phyloP scores from a whole-genome alignment of 306 rosid genomes.

The Prunus davidiana region DNA sequence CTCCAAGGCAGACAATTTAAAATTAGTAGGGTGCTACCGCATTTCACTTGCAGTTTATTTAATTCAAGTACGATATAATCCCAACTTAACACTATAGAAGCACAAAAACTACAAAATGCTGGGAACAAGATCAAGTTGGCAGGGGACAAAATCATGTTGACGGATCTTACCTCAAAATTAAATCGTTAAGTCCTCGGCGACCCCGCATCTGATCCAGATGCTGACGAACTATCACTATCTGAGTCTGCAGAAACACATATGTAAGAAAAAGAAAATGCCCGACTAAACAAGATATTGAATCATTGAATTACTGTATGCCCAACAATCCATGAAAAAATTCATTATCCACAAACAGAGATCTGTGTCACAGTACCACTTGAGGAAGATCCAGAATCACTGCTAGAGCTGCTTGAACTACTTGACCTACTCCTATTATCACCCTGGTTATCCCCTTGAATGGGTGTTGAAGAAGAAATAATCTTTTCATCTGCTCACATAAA shows the following conservation, averaged over 20 bases:
- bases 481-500: conserved; percentile 46
- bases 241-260: conserved; percentile 60
- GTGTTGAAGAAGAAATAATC: conserved; percentile 43
- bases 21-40: neutral
- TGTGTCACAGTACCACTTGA: conserved; percentile 76
- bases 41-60: neutral
- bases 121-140: neutral
- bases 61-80: neutral
- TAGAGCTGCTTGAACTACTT: conserved; percentile 95
- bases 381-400: conserved; percentile 94
- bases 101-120: neutral
- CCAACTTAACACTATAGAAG: neutral
- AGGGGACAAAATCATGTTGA: neutral
- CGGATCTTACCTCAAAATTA: conserved; percentile 44
- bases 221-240: conserved; percentile 92
- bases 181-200: conserved; percentile 57
- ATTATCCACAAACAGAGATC: neutral
- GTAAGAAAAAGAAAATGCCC: conserved; percentile 17
- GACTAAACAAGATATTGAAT: conserved; percentile 13
- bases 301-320: neutral
- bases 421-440: conserved; percentile 77
- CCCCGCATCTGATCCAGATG: conserved; percentile 84
- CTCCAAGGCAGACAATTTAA: neutral
- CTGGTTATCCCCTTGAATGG: conserved; percentile 54
- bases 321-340: neutral